Evolutionary conservation across 2,329 filamentous ascomycete species (phyloP).

Genomic region (Alternaria triticimaculans): DNA sequence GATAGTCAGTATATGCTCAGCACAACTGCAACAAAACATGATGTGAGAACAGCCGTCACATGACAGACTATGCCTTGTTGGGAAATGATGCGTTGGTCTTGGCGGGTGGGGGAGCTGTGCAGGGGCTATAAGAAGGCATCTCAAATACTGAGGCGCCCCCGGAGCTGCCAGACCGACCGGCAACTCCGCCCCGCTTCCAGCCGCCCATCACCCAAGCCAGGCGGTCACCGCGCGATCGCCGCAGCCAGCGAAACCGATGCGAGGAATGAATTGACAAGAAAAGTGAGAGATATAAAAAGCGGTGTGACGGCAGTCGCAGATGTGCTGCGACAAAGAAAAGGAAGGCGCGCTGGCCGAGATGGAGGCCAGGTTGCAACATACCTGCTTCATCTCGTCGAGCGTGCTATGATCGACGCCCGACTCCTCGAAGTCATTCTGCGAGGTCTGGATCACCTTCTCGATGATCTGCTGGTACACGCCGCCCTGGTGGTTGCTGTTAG

Average conservation of each 20-base stretch:
- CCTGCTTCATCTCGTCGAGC: constrained; percentile 84
- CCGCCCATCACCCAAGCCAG: constrained; percentile 43
- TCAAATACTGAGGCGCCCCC: constrained; percentile 55
- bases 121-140: constrained; percentile 56
- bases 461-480: constrained; percentile 90
- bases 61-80: constrained; percentile 45
- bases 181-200: constrained; percentile 54
- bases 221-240: constrained; percentile 26
- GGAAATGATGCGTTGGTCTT: constrained; percentile 43
- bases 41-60: constrained; percentile 33
- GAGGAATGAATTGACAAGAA: constrained; percentile 15
- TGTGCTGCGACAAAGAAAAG: constrained; percentile 18
- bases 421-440: constrained; percentile 95
- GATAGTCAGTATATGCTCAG: constrained; percentile 22
- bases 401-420: constrained; percentile 88
- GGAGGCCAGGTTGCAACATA: constrained; percentile 59
- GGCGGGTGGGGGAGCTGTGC: constrained; percentile 45
- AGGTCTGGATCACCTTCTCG: constrained; percentile 68
- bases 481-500: constrained; percentile 59
- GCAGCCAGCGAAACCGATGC: constrained; percentile 25
- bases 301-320: constrained; percentile 10
- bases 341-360: constrained; percentile 21
- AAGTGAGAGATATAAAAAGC: constrained; percentile 6
- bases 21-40: constrained; percentile 5
- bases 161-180: constrained; percentile 45